Base-by-base conservation (phyloP, 495 filamentous ascomycete species). In the Penicillium malachiteum region DNA sequence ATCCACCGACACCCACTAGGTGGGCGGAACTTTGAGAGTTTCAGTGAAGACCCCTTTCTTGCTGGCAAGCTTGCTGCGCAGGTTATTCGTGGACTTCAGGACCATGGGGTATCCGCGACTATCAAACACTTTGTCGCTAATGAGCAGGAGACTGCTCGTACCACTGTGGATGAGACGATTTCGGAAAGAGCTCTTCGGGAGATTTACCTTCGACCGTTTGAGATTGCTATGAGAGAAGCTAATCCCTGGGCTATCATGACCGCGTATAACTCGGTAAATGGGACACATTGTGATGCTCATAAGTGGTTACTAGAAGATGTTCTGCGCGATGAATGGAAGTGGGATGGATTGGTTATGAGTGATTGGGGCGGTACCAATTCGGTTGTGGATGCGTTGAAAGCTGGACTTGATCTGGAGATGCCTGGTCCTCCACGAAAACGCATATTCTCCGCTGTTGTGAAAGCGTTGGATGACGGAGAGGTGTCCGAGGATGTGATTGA, bases 41-140 rank as follows among this genome's bases (percentile, higher is more conserved):
- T 88, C 45, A 87, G 86, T 0, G 88, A 91, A 59, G 88, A 92
- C 60, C 86, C 86, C 1, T 66, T 85, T n/a, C 75, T 91, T 12
- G 77, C 84, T 8, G 88, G 88, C 0, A 72, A 76, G 10, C 68
- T 85, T 13, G 85, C 87, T 7, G 81, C 80, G 1, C 71, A 77
- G 10, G 74, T 86, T n/a, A 79, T 85, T 42, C 76, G 78, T 41
- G 88, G 88, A 3, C 77, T 89, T 9, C 81, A 92, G 64, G 74
- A 72, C 14, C 81, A 76, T 16, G 81, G 82, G 1, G 75, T 91
- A n/a, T 78, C 75, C 33, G 79, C 87, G 0, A 86, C 84, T 0
- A 69, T 87, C 45, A 91, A 91, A 72, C 88, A 92, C 64, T 89
- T 87, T 59, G 81, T 87, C 2, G 83, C 79, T 41, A 90, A 90